Percentiles rank a stretch among this genome's conserved stretches.
Evolutionary conservation across 2,329 filamentous ascomycete species (phyloP).

Genomic region (Triangularia verruculosa): DNA sequence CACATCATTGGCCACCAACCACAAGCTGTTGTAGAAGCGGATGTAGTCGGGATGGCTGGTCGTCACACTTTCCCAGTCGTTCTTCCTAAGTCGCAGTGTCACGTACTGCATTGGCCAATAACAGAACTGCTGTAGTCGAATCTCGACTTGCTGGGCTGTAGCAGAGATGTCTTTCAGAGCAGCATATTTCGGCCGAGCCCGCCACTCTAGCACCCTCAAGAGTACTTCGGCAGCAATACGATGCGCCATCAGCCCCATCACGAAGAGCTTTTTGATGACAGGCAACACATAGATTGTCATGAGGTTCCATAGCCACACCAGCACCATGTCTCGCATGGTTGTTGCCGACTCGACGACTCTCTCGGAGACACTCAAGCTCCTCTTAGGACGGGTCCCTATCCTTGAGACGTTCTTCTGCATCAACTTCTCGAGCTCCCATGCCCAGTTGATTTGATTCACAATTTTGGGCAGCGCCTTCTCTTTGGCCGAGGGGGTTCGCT

Average conservation of each 20-base stretch:
- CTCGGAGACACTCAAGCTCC: slow-evolving; percentile 89
- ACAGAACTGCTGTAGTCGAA: slow-evolving; percentile 94
- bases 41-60: slow-evolving; percentile 97
- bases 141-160: slow-evolving; percentile 95
- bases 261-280: slow-evolving; percentile 67
- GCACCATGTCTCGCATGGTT: slow-evolving; percentile 73
- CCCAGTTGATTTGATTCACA: slow-evolving; percentile 93
- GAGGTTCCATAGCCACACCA: slow-evolving; percentile 66
- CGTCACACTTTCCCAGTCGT: slow-evolving; percentile 93
- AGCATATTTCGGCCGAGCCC: slow-evolving; percentile 70
- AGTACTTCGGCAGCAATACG: slow-evolving; percentile 77
- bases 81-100: slow-evolving; percentile 82
- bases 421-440: slow-evolving; percentile 80
- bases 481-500: slow-evolving; percentile 73
- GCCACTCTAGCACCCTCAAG: slow-evolving; percentile 79
- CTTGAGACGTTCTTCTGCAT: slow-evolving; percentile 88
- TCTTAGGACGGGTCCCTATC: slow-evolving; percentile 75
- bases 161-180: slow-evolving; percentile 95
- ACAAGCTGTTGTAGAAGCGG: slow-evolving; percentile 96
- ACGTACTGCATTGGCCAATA: slow-evolving; percentile 98
- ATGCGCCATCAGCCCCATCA: slow-evolving; percentile 75
- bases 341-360: slow-evolving; percentile 90
- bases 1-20: slow-evolving; percentile 97
- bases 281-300: slow-evolving; percentile 76
- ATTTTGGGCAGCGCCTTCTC: slow-evolving; percentile 78